These are phyloP conservation scores for Yamadazyma atmosphaerica DNA, from an alignment of 1,139 yeast genomes.

Conservation along the genomic window DNA sequence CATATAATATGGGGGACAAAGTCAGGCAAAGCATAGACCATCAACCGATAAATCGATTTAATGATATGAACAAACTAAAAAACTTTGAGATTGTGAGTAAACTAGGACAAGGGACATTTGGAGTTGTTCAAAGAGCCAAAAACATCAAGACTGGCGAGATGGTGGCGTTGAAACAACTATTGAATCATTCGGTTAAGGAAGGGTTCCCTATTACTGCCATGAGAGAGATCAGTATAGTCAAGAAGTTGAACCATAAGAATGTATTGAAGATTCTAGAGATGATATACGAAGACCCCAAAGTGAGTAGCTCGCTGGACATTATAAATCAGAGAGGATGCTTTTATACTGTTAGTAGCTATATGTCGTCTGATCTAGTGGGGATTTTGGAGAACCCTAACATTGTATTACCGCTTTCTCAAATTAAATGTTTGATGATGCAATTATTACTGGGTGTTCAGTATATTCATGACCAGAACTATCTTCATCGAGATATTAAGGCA, in stretches of 20 bases:
- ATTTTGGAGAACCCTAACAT: conserved; percentile 84
- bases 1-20: background rate
- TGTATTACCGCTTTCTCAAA: conserved; percentile 58
- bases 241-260: conserved; percentile 66
- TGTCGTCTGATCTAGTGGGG: conserved; percentile 93
- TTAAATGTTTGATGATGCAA: conserved; percentile 83
- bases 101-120: conserved; percentile 51
- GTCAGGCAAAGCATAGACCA: background rate
- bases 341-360: conserved; percentile 90
- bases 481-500: conserved; percentile 94
- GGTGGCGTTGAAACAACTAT: conserved; percentile 70
- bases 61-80: conserved; percentile 33
- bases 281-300: conserved; percentile 64
- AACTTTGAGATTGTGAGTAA: conserved; percentile 38
- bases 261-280: conserved; percentile 80
- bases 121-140: conserved; percentile 49
- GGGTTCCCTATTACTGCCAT: conserved; percentile 96
- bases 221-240: conserved; percentile 85
- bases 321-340: conserved; percentile 53
- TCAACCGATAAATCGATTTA: conserved; percentile 17
- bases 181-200: conserved; percentile 82
- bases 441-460: conserved; percentile 77
- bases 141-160: conserved; percentile 28
- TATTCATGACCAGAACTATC: conserved; percentile 66
- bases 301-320: conserved; percentile 30